Conservation (phyloP, 2,329 filamentous ascomycete species). For the Pyrenophora tritici-repentis region DNA sequence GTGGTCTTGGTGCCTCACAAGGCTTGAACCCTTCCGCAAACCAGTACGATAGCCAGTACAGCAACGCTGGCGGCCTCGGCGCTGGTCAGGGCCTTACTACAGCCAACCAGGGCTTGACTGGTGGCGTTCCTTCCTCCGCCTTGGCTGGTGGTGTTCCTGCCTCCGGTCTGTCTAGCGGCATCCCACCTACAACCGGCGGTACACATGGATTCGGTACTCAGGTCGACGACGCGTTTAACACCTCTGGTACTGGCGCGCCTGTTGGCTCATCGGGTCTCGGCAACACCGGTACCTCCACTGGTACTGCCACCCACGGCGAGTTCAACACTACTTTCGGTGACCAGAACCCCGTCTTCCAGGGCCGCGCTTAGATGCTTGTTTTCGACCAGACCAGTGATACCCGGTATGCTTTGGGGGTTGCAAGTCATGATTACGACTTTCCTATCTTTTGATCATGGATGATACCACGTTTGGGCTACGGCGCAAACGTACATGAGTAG, state of each 20-base stretch:
- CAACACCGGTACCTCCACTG: slow-evolving; percentile 11
- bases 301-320: slow-evolving; percentile 11
- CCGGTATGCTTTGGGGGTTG: slow-evolving; percentile 10
- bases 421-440: slow-evolving; percentile 27
- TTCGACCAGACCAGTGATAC: slow-evolving; percentile 9
- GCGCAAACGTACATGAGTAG: slow-evolving; percentile 27
- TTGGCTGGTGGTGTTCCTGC: slow-evolving; percentile 11
- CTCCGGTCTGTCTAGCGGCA: slow-evolving; percentile 18
- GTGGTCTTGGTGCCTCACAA: slow-evolving; percentile 22
- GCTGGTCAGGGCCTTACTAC: slow-evolving; percentile 9
- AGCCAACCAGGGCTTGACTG: slow-evolving; percentile 17
- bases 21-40: slow-evolving; percentile 19
- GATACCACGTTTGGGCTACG: slow-evolving; percentile 40
- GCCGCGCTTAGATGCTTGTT: slow-evolving; percentile 32
- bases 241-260: slow-evolving; percentile 13
- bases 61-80: slow-evolving; percentile 16
- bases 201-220: slow-evolving; percentile 49
- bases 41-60: slow-evolving; percentile 24
- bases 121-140: slow-evolving; percentile 6
- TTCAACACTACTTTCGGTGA: slow-evolving; percentile 50
- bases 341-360: slow-evolving; percentile 52
- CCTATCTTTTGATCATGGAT: slow-evolving; percentile 33
- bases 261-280: slow-evolving; percentile 14
- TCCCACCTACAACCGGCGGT: slow-evolving; percentile 8
- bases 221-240: slow-evolving; percentile 52